A percentile compares a stretch with the other conserved stretches of the same genome.
phyloP scores from a whole-genome alignment of 192 early-diverging fungal genomes.

The Backusella mclennaniae region DNA sequence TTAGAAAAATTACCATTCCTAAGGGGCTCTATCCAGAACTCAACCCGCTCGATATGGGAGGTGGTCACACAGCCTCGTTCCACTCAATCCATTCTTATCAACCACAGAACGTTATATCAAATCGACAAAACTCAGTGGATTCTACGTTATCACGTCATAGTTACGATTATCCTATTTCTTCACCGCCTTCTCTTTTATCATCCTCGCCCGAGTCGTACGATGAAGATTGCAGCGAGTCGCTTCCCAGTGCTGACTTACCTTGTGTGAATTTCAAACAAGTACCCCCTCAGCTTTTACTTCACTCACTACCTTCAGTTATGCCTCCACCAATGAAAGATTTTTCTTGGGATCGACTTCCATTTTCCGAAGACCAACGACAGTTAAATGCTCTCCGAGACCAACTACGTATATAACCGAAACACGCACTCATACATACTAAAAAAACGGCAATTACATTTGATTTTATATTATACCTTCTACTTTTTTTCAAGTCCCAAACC shows the following conservation, averaged over 20 bases:
- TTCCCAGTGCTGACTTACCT: conserved; percentile 12
- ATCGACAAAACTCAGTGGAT: conserved; percentile 10
- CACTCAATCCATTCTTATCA: conserved; percentile 5
- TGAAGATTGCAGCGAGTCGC: background rate
- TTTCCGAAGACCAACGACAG: conserved; percentile 36
- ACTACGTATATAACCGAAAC: conserved; percentile 20
- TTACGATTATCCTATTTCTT: background rate
- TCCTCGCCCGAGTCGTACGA: conserved; percentile 13
- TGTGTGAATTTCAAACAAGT: background rate
- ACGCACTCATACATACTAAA: background rate
- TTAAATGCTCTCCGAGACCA: conserved; percentile 19
- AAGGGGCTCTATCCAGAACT: conserved; percentile 86
- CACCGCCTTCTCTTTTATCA: conserved; percentile 8
- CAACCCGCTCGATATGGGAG: conserved; percentile 30
- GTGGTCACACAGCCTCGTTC: conserved; percentile 15
- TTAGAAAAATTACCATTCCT: conserved; percentile 67
- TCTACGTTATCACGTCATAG: background rate
- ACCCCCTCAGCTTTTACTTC: background rate
- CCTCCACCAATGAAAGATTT: conserved; percentile 16
- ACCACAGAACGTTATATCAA: background rate
- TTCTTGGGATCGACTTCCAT: conserved; percentile 26
- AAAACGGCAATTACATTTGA: background rate
- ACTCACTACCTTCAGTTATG: conserved; percentile 3
- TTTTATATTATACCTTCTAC: conserved; percentile 1
- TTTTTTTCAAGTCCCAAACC: background rate